Percentiles rank a stretch among this genome's conserved stretches.
Conservation (phyloP, 495 filamentous ascomycete species). For the Penicillium waksmanii region DNA sequence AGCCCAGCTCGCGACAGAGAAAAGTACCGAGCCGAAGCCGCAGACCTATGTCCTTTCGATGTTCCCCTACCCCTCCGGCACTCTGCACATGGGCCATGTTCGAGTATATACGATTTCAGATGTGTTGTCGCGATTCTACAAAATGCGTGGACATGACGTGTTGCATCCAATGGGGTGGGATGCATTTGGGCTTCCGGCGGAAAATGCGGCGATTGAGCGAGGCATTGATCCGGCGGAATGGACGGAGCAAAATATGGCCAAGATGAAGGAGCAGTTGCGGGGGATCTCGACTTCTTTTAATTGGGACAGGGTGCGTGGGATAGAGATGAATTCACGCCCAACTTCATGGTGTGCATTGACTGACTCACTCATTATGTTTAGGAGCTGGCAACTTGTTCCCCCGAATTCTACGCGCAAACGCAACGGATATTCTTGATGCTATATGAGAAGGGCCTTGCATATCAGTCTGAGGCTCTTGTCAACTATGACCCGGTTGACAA, state of each 20-base stretch:
- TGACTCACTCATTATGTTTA: conserved; percentile 32
- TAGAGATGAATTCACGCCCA: background rate
- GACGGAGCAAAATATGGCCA: conserved; percentile 77
- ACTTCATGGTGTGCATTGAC: background rate
- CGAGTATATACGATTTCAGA: conserved; percentile 91
- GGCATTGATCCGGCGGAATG: conserved; percentile 77
- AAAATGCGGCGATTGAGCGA: conserved; percentile 91
- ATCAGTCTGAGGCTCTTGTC: conserved; percentile 77
- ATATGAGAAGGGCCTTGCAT: conserved; percentile 71
- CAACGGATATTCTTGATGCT: conserved; percentile 81
- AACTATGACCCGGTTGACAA: conserved; percentile 91
- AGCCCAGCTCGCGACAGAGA: conserved; percentile 14
- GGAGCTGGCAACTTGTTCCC: conserved; percentile 84
- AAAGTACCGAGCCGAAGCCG: conserved; percentile 32
- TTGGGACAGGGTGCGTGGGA: conserved; percentile 71
- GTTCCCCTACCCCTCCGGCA: conserved; percentile 92
- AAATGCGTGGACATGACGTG: conserved; percentile 75
- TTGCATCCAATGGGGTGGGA: conserved; percentile 93
- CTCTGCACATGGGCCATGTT: conserved; percentile 87
- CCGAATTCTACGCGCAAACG: conserved; percentile 85
- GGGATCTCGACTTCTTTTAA: conserved; percentile 79
- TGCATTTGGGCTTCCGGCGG: conserved; percentile 86
- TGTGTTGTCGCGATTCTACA: conserved; percentile 75
- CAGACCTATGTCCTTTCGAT: conserved; percentile 84
- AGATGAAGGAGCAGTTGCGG: conserved; percentile 81